Conservation (phyloP, 2,329 filamentous ascomycete genomes). For the Aspergillus fumigatiaffinis region DNA sequence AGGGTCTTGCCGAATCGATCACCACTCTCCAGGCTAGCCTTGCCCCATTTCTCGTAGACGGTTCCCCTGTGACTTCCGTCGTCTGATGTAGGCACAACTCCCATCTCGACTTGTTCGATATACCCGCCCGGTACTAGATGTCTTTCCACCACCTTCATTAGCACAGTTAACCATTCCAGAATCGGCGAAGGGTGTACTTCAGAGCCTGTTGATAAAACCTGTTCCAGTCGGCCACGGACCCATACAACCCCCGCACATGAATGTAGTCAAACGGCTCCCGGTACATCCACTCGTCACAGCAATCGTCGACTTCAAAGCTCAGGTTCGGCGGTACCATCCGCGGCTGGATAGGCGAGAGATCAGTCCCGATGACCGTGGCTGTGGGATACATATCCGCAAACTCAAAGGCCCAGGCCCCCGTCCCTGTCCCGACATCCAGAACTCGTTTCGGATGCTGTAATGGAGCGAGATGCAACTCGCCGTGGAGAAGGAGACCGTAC, state of each 20-base stretch:
- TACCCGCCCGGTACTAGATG: constrained; percentile 35
- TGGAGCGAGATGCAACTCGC: constrained; percentile 27
- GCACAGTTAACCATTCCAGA: background rate
- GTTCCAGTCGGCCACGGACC: constrained; percentile 45
- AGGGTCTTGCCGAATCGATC: constrained; percentile 29
- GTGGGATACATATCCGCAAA: constrained; percentile 33
- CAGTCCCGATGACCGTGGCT: constrained; percentile 44
- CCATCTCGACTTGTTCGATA: constrained; percentile 40
- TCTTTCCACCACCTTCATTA: constrained; percentile 9
- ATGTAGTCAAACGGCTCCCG: constrained; percentile 41
- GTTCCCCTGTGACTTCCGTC: constrained; percentile 34
- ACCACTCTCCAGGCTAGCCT: constrained; percentile 11
- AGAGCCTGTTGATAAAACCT: constrained; percentile 29
- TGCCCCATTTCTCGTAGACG: constrained; percentile 23
- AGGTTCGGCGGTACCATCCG: constrained; percentile 44
- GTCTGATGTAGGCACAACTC: constrained; percentile 36
- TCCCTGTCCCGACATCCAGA: constrained; percentile 24
- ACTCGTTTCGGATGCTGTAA: constrained; percentile 18
- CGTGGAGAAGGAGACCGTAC: constrained; percentile 30
- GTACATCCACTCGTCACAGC: constrained; percentile 35
- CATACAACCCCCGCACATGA: constrained; percentile 45
- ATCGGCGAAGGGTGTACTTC: constrained; percentile 24
- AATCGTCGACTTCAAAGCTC: constrained; percentile 47
- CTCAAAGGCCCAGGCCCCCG: constrained; percentile 22
- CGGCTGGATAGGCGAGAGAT: constrained; percentile 50